Percentiles rank a stretch among this genome's conserved stretches.
Conservation (phyloP, 1,139 yeast species). For the Geotrichum citri-aurantii region DNA sequence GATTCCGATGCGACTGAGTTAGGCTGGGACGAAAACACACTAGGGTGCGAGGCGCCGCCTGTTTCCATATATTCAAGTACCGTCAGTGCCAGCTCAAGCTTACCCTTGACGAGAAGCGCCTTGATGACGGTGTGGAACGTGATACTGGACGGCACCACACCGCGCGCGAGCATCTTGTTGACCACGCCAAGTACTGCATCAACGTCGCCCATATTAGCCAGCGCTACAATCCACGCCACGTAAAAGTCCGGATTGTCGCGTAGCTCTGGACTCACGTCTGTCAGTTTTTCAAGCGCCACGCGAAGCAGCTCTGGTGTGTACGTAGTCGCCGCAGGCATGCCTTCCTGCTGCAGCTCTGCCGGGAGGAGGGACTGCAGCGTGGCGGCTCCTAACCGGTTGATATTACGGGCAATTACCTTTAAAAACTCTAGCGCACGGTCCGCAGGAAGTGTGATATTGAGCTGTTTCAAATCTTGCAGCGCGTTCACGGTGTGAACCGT, state of each 20-base stretch:
- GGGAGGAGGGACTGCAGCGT: not conserved
- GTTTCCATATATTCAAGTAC: slow-evolving; percentile 24
- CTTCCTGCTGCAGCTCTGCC: not conserved
- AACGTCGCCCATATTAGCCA: slow-evolving; percentile 25
- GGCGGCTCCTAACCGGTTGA: not conserved
- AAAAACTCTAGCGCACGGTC: slow-evolving; percentile 14
- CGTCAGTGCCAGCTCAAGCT: slow-evolving; percentile 22
- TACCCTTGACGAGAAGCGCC: slow-evolving; percentile 23
- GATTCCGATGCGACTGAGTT: not conserved
- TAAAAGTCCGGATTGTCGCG: slow-evolving; percentile 26
- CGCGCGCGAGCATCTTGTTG: slow-evolving; percentile 27
- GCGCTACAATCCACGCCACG: slow-evolving; percentile 29
- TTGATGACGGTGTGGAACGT: slow-evolving; percentile 25
- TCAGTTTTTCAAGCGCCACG: slow-evolving; percentile 5
- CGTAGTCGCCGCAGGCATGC: not conserved
- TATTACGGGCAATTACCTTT: slow-evolving; percentile 22
- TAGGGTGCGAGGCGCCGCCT: slow-evolving; percentile 1
- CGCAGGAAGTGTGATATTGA: slow-evolving; percentile 20
- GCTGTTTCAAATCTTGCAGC: slow-evolving; percentile 20
- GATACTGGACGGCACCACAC: slow-evolving; percentile 20
- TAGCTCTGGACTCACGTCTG: slow-evolving; percentile 24
- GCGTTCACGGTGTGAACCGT: slow-evolving; percentile 5
- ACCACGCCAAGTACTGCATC: slow-evolving; percentile 26
- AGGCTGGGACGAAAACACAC: not conserved
- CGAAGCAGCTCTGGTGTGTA: not conserved